Evolutionary conservation across 371 early-diverging fungal genomes (phyloP), one percentile per base, ranked within the genome.

Genomic region (Mucor plumbeus): DNA sequence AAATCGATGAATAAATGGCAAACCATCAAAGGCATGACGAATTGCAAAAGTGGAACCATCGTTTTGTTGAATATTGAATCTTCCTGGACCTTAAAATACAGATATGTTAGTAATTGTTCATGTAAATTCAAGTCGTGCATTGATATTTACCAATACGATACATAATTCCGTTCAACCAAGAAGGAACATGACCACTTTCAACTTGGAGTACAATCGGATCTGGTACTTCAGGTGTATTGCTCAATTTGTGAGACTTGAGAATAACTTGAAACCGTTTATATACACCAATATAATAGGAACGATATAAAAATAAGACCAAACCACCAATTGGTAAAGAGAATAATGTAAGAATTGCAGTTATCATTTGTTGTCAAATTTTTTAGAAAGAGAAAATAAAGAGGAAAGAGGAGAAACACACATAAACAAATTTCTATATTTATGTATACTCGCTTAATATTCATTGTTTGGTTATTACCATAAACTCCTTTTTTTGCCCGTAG

Each of bases 1-100:
- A 47, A 82, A 73, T 0, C 82, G 78, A 53, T 82, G 80, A 33
- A 79, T 64, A 50, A 74, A 73, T 2, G 80, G 75, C 19, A 79
- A 66, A 0, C 82, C 82, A 47, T 82, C 82, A 66, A 82, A 82
- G 4, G 78, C 78, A 59, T 82, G 82, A 2, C 69, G 68, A 33
- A 82, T 79, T 31, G 62, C 36, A 36, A 72, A 71, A 1, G 59
- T 55, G 5, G 70, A 19, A 3, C 75, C 78, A 54, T 72, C 71
- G 3, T 74, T 59, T 39, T 58, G 60, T 15, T 70, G 61, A 13
- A 82, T 66, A 15, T 79, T 70, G 38, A 72, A 82, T 34, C 69
- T 74, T 17, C 76, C 82, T 35, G 82, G 78, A 10, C 78, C 81
- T 75, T 54, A 3, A 56, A 54, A 55, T 2, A 15, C 17, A 65